These are phyloP conservation scores for Hyphodiscus hymeniophilus DNA, from an alignment of 495 filamentous ascomycete species.

Conservation along the genomic window DNA sequence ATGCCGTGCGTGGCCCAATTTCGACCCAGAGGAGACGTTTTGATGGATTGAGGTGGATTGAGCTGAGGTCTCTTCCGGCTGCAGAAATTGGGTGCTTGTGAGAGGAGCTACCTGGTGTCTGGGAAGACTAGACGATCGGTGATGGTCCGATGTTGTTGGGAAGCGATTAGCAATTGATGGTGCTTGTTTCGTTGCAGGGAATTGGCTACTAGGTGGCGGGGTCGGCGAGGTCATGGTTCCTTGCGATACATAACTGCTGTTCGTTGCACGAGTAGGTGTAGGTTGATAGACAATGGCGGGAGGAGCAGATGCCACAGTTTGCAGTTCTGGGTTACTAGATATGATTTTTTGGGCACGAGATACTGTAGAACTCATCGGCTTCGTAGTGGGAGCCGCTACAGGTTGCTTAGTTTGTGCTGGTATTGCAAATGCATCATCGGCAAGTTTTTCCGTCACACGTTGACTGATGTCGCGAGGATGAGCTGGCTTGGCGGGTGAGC, in stretches of 20 bases:
- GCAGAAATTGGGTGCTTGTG: constrained; percentile 25
- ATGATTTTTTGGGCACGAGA: constrained; percentile 46
- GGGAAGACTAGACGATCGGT: constrained; percentile 47
- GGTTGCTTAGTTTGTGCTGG: constrained; percentile 19
- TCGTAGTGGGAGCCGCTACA: constrained; percentile 27
- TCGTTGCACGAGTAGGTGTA: constrained; percentile 34
- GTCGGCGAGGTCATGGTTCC: constrained; percentile 83
- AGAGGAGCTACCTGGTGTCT: constrained; percentile 26
- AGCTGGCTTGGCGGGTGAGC: constrained; percentile 32
- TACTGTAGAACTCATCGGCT: constrained; percentile 29
- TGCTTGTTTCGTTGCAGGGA: constrained; percentile 12
- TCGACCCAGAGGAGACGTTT: constrained; percentile 9
- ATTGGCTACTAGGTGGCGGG: constrained; percentile 42
- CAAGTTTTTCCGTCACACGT: constrained; percentile 72
- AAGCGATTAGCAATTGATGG: constrained; percentile 55
- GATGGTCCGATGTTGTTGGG: constrained; percentile 45
- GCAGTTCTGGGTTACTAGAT: constrained; percentile 42
- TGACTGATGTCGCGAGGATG: constrained; percentile 57
- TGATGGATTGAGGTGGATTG: constrained; percentile 4
- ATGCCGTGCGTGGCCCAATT: constrained; percentile 25
- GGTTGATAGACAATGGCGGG: constrained; percentile 48
- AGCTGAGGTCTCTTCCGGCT: constrained; percentile 9
- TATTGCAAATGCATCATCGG: constrained; percentile 74
- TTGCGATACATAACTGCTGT: constrained; percentile 73
- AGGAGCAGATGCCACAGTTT: constrained; percentile 40